These are phyloP conservation scores for Acacia acuminata DNA, from an alignment of 306 rosid species.

Conservation along the genomic window DNA sequence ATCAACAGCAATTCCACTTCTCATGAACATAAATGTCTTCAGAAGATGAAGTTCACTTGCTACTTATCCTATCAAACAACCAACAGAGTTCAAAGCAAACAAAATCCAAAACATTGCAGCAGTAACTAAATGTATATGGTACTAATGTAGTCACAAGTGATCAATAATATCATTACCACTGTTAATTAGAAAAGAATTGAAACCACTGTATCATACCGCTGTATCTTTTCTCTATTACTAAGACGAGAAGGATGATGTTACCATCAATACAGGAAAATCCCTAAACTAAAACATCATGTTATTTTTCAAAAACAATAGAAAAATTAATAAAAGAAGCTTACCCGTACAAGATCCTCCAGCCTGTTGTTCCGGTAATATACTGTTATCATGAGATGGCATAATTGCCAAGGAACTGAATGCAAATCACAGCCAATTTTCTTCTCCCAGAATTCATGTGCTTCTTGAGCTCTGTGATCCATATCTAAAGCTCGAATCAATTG, in stretches of 20 bases:
- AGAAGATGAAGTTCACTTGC: constrained; percentile 22
- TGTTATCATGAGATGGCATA: constrained; percentile 81
- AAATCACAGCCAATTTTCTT: constrained; percentile 72
- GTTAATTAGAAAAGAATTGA: neutral
- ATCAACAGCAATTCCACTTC: constrained; percentile 9
- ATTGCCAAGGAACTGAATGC: constrained; percentile 94
- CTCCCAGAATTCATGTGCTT: constrained; percentile 89
- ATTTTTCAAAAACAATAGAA: constrained; percentile 9
- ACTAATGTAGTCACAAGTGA: neutral
- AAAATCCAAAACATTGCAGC: constrained; percentile 1
- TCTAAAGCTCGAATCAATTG: constrained; percentile 81
- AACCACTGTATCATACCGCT: neutral
- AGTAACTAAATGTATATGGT: constrained; percentile 18
- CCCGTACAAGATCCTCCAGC: constrained; percentile 68
- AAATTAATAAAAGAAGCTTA: constrained; percentile 34
- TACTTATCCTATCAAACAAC: constrained; percentile 13
- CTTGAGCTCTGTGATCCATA: constrained; percentile 87
- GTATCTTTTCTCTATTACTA: neutral
- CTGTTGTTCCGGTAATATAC: constrained; percentile 77
- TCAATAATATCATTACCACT: neutral
- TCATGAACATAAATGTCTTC: constrained; percentile 5
- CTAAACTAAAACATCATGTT: neutral
- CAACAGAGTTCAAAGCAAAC: constrained; percentile 1
- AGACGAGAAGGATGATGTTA: neutral
- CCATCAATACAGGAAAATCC: neutral